Percentiles rank a stretch among this genome's conserved stretches.
Conservation (phyloP, 495 filamentous ascomycete species). For the Evansstolkia leycettana region DNA sequence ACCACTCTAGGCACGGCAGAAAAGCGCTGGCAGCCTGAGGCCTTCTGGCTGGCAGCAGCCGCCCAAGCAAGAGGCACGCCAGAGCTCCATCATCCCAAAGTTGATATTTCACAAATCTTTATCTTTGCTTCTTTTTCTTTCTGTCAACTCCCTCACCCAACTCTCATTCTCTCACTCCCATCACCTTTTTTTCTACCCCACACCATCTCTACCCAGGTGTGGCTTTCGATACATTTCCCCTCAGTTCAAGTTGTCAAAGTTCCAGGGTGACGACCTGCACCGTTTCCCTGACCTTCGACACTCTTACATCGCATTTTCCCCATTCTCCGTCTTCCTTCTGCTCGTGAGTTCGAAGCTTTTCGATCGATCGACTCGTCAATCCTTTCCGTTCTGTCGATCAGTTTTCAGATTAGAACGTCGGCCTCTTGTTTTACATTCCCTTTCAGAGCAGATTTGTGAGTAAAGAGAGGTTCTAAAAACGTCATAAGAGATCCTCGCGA, state of each 20-base stretch:
- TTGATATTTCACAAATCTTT: conserved; percentile 24
- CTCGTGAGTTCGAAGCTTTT: conserved; percentile 5
- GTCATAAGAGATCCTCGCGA: conserved; percentile 31
- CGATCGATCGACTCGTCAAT: no score
- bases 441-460: conserved; percentile 11
- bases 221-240: background rate
- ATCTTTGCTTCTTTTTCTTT: no score
- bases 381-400: conserved; percentile 1
- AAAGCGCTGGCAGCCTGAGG: no score
- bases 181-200: conserved; percentile 7
- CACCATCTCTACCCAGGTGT: conserved; percentile 5
- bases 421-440: background rate
- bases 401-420: background rate
- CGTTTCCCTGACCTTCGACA: conserved; percentile 28
- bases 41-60: no score
- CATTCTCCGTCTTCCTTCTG: conserved; percentile 11
- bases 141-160: conserved; percentile 1
- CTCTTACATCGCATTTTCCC: conserved; percentile 13
- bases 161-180: conserved; percentile 11
- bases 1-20: no score
- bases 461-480: conserved; percentile 25
- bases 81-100: conserved; percentile 5
- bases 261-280: conserved; percentile 37
- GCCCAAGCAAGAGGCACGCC: conserved; percentile 1
- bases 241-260: conserved; percentile 7